Percentiles rank a stretch among this genome's conserved stretches.
Evolutionary conservation across 2,329 filamentous ascomycete species (phyloP).

Genomic region (Aspergillus persii): DNA sequence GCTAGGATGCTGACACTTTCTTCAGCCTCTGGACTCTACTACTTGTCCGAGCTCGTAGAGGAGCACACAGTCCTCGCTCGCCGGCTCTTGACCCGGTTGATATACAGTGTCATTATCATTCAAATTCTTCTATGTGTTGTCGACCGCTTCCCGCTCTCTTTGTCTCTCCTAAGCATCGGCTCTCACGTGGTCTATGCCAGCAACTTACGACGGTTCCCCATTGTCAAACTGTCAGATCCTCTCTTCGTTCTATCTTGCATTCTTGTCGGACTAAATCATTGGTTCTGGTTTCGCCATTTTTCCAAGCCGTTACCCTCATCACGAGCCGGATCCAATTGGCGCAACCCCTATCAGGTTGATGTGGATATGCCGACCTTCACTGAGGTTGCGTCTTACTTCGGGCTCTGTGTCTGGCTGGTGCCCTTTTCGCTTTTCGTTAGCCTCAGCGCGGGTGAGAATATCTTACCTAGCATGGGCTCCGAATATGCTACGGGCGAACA

Average conservation of each 20-base stretch:
- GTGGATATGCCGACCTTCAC: slow-evolving; percentile 72
- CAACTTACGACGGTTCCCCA: slow-evolving; percentile 73
- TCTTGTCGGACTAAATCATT: slow-evolving; percentile 86
- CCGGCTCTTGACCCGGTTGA: slow-evolving; percentile 77
- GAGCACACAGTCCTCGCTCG: slow-evolving; percentile 94
- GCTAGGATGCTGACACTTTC: slow-evolving; percentile 8
- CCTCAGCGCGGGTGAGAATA: slow-evolving; percentile 89
- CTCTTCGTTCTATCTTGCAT: slow-evolving; percentile 81
- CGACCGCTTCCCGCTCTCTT: slow-evolving; percentile 78
- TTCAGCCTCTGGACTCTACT: slow-evolving; percentile 92
- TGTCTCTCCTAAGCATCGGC: slow-evolving; percentile 71
- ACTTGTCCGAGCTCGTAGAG: slow-evolving; percentile 95
- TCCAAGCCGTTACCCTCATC: slow-evolving; percentile 57
- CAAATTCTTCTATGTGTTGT: slow-evolving; percentile 74
- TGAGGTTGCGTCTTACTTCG: slow-evolving; percentile 94
- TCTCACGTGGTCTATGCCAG: slow-evolving; percentile 84
- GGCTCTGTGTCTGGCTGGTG: slow-evolving; percentile 92
- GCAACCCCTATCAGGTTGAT: slow-evolving; percentile 43
- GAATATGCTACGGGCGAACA: slow-evolving; percentile 62
- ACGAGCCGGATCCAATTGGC: slow-evolving; percentile 31
- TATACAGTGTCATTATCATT: slow-evolving; percentile 74
- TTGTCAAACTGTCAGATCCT: slow-evolving; percentile 84
- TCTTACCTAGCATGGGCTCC: slow-evolving; percentile 86
- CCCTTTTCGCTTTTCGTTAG: slow-evolving; percentile 95
- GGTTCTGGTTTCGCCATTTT: slow-evolving; percentile 94